phyloP scores from a whole-genome alignment of 164 flowering plant genomes.

The Aristolochia fimbriata region DNA sequence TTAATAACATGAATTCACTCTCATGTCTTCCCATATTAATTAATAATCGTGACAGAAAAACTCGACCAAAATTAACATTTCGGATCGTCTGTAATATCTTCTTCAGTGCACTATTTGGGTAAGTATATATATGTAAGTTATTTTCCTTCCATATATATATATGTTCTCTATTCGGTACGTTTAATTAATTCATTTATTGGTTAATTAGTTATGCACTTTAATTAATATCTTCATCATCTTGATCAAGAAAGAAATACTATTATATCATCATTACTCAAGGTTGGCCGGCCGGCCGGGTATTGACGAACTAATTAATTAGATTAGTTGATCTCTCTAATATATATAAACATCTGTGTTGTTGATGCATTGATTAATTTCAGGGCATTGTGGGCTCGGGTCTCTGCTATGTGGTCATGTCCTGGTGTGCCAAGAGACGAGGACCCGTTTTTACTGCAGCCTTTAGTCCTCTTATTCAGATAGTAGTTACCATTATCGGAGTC shows the following conservation, averaged over 20 bases:
- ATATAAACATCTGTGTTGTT: not conserved
- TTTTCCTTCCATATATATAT: too few relatives aligned
- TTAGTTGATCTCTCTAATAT: too few relatives aligned
- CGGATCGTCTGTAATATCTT: slow-evolving; percentile 46
- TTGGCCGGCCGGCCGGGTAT: too few relatives aligned
- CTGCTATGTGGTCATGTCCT: slow-evolving; percentile 63
- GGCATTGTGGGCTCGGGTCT: slow-evolving; percentile 69
- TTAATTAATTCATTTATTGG: not conserved
- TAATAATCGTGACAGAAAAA: slow-evolving; percentile 77
- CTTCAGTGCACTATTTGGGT: slow-evolving; percentile 71
- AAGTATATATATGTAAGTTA: slow-evolving; percentile 16
- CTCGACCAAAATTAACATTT: slow-evolving; percentile 46
- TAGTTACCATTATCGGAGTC: slow-evolving; percentile 54
- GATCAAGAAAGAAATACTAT: too few relatives aligned
- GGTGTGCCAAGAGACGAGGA: slow-evolving; percentile 82
- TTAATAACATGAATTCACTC: too few relatives aligned
- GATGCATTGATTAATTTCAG: slow-evolving; percentile 17
- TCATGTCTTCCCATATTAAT: not conserved
- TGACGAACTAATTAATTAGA: too few relatives aligned
- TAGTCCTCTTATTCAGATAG: slow-evolving; percentile 66
- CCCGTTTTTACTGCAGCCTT: slow-evolving; percentile 88
- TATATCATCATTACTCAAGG: too few relatives aligned
- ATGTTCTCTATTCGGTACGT: slow-evolving; percentile 57
- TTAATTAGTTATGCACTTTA: too few relatives aligned
- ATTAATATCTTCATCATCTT: too few relatives aligned